Base-by-base conservation (phyloP, 1,139 yeast species). In the Diutina scorzettiae region DNA sequence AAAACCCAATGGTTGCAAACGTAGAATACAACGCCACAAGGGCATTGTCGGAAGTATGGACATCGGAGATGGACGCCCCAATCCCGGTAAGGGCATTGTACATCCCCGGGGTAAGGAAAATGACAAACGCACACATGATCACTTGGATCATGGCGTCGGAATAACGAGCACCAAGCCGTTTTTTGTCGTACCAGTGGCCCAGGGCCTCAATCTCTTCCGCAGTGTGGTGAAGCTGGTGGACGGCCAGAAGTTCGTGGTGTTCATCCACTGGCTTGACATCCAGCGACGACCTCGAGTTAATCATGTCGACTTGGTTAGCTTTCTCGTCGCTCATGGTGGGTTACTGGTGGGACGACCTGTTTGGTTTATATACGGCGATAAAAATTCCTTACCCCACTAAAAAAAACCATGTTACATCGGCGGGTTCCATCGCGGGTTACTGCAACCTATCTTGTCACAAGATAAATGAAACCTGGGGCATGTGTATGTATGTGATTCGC, bases 51-150 rank as follows among this genome's bases (percentile, higher is more conserved):
- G 78, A 67, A 28, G 71, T 65, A 11, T 53, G 51, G 37, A 59
- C 60, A 46, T 63, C 60, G 40, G 60, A 58, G 8, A 29, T 37
- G 24, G 52, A 48, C 44, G 66, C 69, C 45, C 80, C 81, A 43
- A 76, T 62, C 51, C 79, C 79, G 31, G 71, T 52, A 43, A 75
- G 61, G 41, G 81, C 78, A 48, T 73, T 73, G 56, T 59, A 75
- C 74, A 74, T 72, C 45, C 81, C 81, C 0, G 78, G 76, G 18
- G 76, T 67, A 64, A 73, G 59, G 53, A 74, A 73, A 31, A 72
- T 57, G 17, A 71, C 74, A 50, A 73, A 71, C 9, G 76, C 62
- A 49, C 70, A 58, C 61, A 72, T 57, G 27, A 70, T 60, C 24
- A 71, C 58, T 51, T 72, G 77, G 42, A 60, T 52, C 60, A 66